phyloP scores from a whole-genome alignment of 1,139 yeast genomes.

The Suhomyces taliae region DNA sequence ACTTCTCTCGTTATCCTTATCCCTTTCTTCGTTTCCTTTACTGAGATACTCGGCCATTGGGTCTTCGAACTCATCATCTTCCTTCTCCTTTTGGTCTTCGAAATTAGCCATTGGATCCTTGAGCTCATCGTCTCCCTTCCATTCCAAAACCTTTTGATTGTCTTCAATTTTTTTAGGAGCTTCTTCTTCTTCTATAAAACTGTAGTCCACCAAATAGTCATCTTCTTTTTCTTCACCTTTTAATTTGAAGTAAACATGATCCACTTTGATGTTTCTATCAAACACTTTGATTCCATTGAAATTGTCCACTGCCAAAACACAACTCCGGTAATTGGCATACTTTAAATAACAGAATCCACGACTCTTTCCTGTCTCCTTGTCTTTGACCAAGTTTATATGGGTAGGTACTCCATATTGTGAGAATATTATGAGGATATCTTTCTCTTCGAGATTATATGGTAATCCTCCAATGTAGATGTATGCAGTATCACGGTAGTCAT shows the following conservation, averaged over 20 bases:
- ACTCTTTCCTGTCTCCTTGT: conserved; percentile 64
- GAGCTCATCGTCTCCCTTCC: conserved; percentile 11
- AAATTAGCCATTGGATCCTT: conserved; percentile 16
- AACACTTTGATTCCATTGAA: conserved; percentile 68
- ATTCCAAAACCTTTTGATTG: neutral
- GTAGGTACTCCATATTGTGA: conserved; percentile 91
- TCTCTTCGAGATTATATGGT: conserved; percentile 63
- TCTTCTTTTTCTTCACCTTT: conserved; percentile 53
- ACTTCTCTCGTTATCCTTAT: conserved; percentile 1
- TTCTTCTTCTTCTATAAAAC: conserved; percentile 16
- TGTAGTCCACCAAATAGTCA: conserved; percentile 37
- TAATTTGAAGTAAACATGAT: conserved; percentile 69
- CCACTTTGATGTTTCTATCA: conserved; percentile 64
- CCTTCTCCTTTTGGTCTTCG: conserved; percentile 1
- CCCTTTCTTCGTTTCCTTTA: conserved; percentile 5
- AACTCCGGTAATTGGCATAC: conserved; percentile 78
- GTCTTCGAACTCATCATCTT: conserved; percentile 17
- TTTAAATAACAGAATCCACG: conserved; percentile 81
- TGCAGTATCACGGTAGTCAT: conserved; percentile 72
- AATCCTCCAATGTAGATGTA: conserved; percentile 67
- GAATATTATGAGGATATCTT: conserved; percentile 74
- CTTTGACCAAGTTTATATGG: conserved; percentile 70
- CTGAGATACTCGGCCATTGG: conserved; percentile 19
- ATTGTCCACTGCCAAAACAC: conserved; percentile 86
- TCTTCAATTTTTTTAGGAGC: conserved; percentile 7